phyloP scores from a whole-genome alignment of 2,329 filamentous ascomycete genomes.

The Pseudogymnoascus sp. region DNA sequence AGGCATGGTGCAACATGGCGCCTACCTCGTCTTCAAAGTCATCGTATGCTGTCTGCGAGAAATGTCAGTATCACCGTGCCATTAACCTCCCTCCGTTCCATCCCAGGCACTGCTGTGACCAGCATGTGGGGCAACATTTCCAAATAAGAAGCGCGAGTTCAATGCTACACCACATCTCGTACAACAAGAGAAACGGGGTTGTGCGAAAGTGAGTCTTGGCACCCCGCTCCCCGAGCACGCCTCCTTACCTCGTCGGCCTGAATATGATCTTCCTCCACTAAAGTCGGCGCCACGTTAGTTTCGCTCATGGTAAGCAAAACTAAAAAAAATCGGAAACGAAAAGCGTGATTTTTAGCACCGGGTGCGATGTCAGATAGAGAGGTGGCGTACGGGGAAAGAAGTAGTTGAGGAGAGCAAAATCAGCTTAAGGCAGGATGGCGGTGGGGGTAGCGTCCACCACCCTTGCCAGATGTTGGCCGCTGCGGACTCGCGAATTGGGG shows the following conservation, averaged over 20 bases:
- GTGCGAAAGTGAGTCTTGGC: neutral
- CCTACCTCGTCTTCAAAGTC: conserved; percentile 2
- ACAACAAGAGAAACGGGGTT: neutral
- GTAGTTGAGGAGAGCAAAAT: neutral
- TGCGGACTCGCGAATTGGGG: neutral
- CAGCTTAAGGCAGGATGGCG: neutral
- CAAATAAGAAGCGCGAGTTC: neutral
- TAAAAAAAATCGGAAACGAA: neutral
- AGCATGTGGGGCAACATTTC: neutral
- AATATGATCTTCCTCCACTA: neutral
- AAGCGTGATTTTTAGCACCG: neutral
- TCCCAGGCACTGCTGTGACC: neutral
- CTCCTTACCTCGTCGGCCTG: conserved; percentile 6
- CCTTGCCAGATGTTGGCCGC: neutral
- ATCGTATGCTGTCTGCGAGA: neutral
- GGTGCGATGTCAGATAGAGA: neutral
- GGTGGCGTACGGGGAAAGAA: neutral
- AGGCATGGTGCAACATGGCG: neutral
- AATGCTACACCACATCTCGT: neutral
- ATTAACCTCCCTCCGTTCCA: neutral
- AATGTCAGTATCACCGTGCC: neutral
- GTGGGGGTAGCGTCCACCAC: neutral
- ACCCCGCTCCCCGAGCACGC: neutral
- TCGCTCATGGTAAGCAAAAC: neutral
- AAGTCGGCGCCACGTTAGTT: neutral